These are phyloP conservation scores for Gloeostereum incarnatum DNA, from an alignment of 768 basidiomycete genomes.

Conservation along the genomic window DNA sequence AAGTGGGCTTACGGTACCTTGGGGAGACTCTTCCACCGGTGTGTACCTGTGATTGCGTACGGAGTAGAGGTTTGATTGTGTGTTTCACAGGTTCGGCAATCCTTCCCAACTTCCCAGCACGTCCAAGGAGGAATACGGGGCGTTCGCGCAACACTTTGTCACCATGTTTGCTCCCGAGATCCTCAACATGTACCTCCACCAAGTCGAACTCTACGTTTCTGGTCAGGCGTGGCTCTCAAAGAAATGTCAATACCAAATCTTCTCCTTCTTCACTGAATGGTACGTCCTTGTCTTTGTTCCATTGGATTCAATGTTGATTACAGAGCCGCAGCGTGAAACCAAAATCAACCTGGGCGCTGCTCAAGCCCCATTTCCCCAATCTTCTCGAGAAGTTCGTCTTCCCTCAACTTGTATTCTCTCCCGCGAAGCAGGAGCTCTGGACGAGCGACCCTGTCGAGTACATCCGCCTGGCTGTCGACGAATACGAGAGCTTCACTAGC, in stretches of 20 bases:
- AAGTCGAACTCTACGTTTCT: slow-evolving; percentile 66
- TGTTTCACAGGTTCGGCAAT: slow-evolving; percentile 58
- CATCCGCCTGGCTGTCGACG: slow-evolving; percentile 68
- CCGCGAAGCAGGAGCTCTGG: slow-evolving; percentile 62
- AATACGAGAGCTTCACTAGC: slow-evolving; percentile 70
- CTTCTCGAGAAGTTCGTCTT: slow-evolving; percentile 79
- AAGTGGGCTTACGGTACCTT: slow-evolving; percentile 89
- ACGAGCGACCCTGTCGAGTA: slow-evolving; percentile 79
- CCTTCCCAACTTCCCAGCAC: slow-evolving; percentile 77
- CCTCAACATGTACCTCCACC: slow-evolving; percentile 65
- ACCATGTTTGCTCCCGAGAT: slow-evolving; percentile 80
- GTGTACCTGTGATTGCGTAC: no score
- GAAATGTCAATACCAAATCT: slow-evolving; percentile 78
- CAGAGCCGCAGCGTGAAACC: slow-evolving; percentile 65
- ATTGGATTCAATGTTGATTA: neutral
- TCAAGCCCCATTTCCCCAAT: slow-evolving; percentile 77
- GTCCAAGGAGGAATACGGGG: slow-evolving; percentile 57
- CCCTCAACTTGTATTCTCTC: slow-evolving; percentile 77
- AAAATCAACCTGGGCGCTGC: slow-evolving; percentile 80
- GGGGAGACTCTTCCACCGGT: slow-evolving; percentile 73
- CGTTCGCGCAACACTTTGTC: slow-evolving; percentile 74
- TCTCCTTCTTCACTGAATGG: slow-evolving; percentile 87
- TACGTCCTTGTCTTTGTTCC: slow-evolving; percentile 20
- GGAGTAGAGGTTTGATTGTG: no score
- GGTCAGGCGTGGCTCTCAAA: slow-evolving; percentile 72